Percentiles rank a stretch among this genome's conserved stretches.
phyloP scores from a whole-genome alignment of 352 stramenopile species.

The Globisporangium acanthophoron region DNA sequence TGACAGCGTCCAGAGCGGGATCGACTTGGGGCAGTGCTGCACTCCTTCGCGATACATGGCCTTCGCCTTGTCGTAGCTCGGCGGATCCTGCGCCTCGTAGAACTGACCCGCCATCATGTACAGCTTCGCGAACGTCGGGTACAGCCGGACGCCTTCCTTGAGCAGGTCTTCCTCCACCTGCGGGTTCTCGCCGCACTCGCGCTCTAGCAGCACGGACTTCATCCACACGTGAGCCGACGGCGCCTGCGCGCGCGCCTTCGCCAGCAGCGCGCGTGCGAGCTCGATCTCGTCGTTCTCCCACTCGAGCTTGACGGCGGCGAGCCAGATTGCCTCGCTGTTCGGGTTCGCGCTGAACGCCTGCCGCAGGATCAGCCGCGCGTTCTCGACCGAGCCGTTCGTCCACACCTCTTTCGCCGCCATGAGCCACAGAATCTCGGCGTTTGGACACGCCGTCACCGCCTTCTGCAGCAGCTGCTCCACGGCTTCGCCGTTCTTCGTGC shows the following conservation, averaged over 20 bases:
- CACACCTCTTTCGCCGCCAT: constrained; percentile 98
- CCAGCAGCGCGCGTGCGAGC: constrained; percentile 79
- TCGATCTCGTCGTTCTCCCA: constrained; percentile 98
- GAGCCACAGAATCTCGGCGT: constrained; percentile 97
- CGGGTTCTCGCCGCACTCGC: constrained; percentile 66
- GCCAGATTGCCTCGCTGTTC: constrained; percentile 93
- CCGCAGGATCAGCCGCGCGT: constrained; percentile 91
- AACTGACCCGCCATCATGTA: constrained; percentile 98
- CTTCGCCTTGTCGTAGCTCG: constrained; percentile 72
- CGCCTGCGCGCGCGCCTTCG: constrained; percentile 73
- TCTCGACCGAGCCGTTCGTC: constrained; percentile 90
- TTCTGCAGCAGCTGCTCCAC: constrained; percentile 89
- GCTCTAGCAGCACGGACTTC: constrained; percentile 97
- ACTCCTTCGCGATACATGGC: constrained; percentile 92
- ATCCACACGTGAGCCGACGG: constrained; percentile 94
- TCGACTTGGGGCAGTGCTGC: constrained; percentile 88
- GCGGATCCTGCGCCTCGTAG: constrained; percentile 55
- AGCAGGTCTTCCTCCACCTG: constrained; percentile 84
- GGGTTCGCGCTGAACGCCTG: constrained; percentile 96
- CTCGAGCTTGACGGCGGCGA: constrained; percentile 98
- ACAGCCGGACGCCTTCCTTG: constrained; percentile 87
- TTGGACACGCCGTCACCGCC: constrained; percentile 91
- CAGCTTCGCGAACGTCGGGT: constrained; percentile 92
- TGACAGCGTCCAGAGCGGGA: constrained; percentile 93
- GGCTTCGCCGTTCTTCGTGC: constrained; percentile 31